Percentiles rank a stretch among this genome's conserved stretches.
Evolutionary conservation across 768 basidiomycete genomes (phyloP).

Genomic region (Mycena leptocephala): DNA sequence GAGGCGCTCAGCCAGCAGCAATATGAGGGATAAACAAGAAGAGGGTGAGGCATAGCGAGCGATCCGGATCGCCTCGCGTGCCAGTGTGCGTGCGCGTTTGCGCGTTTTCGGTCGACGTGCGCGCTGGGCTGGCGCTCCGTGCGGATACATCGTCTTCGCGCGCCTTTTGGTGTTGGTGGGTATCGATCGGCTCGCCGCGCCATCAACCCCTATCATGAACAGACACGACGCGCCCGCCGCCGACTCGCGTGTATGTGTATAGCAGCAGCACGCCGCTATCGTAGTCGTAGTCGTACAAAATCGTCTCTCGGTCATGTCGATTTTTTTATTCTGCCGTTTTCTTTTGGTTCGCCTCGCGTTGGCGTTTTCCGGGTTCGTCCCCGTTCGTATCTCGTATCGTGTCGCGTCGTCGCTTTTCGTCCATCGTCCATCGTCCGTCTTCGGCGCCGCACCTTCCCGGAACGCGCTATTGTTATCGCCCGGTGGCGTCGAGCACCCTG

Average conservation of each 20-base stretch:
- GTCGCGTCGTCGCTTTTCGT: no score
- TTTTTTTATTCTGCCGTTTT: not conserved
- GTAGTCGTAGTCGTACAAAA: not conserved
- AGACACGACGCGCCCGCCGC: no score
- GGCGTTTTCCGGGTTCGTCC: no score
- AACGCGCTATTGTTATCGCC: not conserved
- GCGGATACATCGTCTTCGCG: not conserved
- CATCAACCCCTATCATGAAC: no score
- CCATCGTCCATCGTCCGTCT: no score
- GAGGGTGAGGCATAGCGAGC: not conserved
- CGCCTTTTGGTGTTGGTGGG: not conserved
- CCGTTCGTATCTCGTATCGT: no score
- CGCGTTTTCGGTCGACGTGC: no score
- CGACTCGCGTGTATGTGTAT: no score
- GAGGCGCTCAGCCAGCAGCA: not conserved
- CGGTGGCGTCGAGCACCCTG: not conserved
- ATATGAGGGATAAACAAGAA: slow-evolving; percentile 22
- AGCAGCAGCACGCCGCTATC: not conserved
- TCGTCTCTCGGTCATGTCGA: not conserved
- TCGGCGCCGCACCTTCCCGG: no score
- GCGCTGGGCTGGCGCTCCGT: no score
- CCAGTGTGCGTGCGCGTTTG: no score
- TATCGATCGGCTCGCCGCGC: not conserved
- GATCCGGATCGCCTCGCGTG: no score
- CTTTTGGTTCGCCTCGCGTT: not conserved